Evolutionary conservation across 805 yeast species (phyloP), one percentile per base, ranked within the genome.

Genomic region (Wilhelminamyces savonicus): DNA sequence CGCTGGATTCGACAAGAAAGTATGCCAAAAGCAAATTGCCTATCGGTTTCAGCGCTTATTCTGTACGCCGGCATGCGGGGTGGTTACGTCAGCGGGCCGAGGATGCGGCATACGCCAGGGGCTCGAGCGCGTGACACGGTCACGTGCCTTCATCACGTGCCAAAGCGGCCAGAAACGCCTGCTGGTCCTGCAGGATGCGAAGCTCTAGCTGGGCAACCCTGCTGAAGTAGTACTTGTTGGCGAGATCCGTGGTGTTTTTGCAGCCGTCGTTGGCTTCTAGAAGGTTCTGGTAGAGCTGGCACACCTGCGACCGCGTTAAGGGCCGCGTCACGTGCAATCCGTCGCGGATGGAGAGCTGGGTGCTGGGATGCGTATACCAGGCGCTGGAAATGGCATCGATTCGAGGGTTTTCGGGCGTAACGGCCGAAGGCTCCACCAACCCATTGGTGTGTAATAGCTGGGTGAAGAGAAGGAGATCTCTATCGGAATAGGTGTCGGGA

Each of bases 391-490:
- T 45, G 5, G 38, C 42, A 4, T 40, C 40, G 4, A 63, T 45
- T 23, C 37, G 30, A 4, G 26, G 28, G n/a, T 43, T 48, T 7
- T 40, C 27, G 8, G 38, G 15, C 1, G 29, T 21, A 7, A 48
- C 40, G 18, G 26, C 34, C 4, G 40, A 46, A 1, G 54, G 52
- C n/a, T 48, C 46, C 13, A 54, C 43, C 13, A 59, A 42, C 2
- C 52, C 56, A 25, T 51, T 48, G 2, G 50, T 47, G 30, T 64
- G 68, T 5, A 65, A 47, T 6, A 64, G 42, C 41, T 65, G 71
- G 2, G 62, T 40, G 11, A 63, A 32, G 14, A 64, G 50, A 16
- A 64, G 53, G 8, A 60, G 43, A 34, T 62, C 68, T 29, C 62
- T 40, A 28, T 45, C 44, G 18, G 42, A 23, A 30, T 31, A 44